Evolutionary conservation across 257 asterid species (phyloP), one percentile per base, ranked within the genome.

Genomic region (Fraxinus americana): DNA sequence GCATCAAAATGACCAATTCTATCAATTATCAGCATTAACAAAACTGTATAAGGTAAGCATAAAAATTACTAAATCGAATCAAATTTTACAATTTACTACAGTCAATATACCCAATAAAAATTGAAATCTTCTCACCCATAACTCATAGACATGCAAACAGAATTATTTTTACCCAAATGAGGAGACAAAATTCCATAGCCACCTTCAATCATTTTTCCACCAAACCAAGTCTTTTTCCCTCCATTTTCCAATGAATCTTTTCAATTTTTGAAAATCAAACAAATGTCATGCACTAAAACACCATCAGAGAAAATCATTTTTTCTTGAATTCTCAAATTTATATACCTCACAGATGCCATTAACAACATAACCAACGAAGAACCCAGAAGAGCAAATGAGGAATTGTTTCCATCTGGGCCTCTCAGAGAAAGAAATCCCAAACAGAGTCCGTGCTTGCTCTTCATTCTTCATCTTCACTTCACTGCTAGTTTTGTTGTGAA

Each of bases 291-390:
- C 21, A 70, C 39, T 57, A 16, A 36, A 36, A 8, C 13, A 67
- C 36, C 67, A 79, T 36, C 45, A 13, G 45, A 16, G 59, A 50
- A 59, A 59, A n/a, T 50, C 1, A 82, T 50, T 34, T 29, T 34
- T 9, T 21, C 23, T 12, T 57, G 68, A 72, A 72, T 10, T 66
- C 9, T 36, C 39, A 6, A 36, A 30, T 0, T 59, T 52, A 36
- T 27, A 72, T 81, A 91, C 99, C 98, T 92, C 99, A 73, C 98
- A 94, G 75, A 94, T 76, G 76, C 98, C 99, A 78, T 92, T 92
- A 54, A 94, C 90, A 54, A 92, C 97, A 81, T 91, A 94, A 5
- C 98, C 98, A 70, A 94, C 90, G 93, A 92, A 92, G 81, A 94
- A 94, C 45, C 99, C 99, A 68, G 97, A 84, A 50, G 96, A 91